A percentile compares a stretch with the other conserved stretches of the same genome.
phyloP scores from a whole-genome alignment of 192 early-diverging fungal species.

The Chytriomyces sp. region DNA sequence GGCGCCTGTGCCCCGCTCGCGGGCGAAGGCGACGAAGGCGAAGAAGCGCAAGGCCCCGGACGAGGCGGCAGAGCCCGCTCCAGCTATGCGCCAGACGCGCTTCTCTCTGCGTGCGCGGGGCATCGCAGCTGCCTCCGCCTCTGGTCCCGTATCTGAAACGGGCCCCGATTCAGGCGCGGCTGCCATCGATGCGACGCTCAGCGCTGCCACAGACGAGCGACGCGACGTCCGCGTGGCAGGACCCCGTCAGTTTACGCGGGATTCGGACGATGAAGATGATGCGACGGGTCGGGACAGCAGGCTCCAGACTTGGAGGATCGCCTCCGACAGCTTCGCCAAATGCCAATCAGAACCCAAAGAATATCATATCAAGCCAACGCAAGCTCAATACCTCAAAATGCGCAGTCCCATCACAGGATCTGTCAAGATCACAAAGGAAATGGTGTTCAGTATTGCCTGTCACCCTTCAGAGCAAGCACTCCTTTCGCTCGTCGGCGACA shows the following conservation, averaged over 20 bases:
- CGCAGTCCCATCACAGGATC: constrained; percentile 26
- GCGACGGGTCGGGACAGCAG: neutral
- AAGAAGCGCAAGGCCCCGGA: neutral
- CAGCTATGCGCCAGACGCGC: neutral
- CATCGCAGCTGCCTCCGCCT: neutral
- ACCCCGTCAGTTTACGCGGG: neutral
- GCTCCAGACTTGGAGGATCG: neutral
- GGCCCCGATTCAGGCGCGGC: too few relatives aligned
- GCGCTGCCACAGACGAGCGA: neutral
- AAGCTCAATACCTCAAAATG: neutral
- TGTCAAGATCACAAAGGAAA: constrained; percentile 30
- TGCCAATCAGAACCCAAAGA: too few relatives aligned
- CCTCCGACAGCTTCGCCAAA: neutral
- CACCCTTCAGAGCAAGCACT: constrained; percentile 57
- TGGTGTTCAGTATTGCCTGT: constrained; percentile 46
- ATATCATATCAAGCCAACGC: neutral
- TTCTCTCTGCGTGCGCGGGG: constrained; percentile 6
- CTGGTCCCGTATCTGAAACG: neutral
- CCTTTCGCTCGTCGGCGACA: constrained; percentile 62
- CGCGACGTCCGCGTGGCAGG: neutral
- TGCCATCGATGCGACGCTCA: too few relatives aligned
- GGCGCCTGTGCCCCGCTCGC: too few relatives aligned
- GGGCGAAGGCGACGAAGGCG: neutral
- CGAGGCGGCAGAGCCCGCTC: neutral
- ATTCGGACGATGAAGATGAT: neutral